phyloP scores from a whole-genome alignment of 2,329 filamentous ascomycete species.

The Rutstroemia sp. region DNA sequence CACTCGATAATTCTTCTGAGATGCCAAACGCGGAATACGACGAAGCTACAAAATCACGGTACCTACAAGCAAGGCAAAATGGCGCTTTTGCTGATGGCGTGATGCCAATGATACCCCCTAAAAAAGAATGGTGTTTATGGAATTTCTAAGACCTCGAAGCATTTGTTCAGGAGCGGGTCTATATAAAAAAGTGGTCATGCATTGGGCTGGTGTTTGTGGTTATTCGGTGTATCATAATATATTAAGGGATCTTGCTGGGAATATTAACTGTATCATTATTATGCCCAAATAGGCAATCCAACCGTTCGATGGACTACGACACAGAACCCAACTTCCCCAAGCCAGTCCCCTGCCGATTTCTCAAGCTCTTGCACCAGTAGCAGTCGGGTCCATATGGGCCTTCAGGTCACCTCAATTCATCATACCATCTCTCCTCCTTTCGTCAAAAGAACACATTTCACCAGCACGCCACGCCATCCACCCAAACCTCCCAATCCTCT shows the following conservation, averaged over 20 bases:
- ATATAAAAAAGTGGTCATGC: background rate
- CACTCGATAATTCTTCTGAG: constrained; percentile 57
- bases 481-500: background rate
- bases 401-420: background rate
- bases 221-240: background rate
- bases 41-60: constrained; percentile 53
- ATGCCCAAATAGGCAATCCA: background rate
- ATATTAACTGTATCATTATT: too few species aligned
- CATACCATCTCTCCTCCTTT: background rate
- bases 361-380: background rate
- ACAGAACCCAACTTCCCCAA: background rate
- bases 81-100: constrained; percentile 62
- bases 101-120: constrained; percentile 73
- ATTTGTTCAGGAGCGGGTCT: background rate
- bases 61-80: constrained; percentile 54
- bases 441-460: background rate
- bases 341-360: background rate
- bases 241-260: too few species aligned
- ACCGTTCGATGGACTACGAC: too few species aligned
- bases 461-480: background rate
- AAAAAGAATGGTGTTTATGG: constrained; percentile 67
- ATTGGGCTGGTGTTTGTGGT: constrained; percentile 14
- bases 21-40: constrained; percentile 49
- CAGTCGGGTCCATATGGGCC: too few species aligned
- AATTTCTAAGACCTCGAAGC: constrained; percentile 47